Conservation (phyloP, 805 yeast genomes). For the Cyberlindnera lachancei region DNA sequence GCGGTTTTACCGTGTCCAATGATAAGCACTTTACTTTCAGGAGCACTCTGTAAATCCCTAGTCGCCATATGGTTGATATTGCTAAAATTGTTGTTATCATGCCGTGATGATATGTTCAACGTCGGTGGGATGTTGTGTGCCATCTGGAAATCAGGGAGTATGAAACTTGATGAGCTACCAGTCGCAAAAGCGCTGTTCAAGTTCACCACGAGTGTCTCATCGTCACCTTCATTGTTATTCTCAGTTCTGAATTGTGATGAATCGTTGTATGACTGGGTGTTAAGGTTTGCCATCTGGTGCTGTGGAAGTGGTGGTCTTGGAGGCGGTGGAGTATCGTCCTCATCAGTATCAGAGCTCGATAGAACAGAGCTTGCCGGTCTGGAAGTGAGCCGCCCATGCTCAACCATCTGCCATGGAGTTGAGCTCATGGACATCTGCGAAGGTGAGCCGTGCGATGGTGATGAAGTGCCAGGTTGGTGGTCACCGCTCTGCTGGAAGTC, state of each 20-base stretch:
- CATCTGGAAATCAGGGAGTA: conserved; percentile 15
- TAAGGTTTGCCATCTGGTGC: background rate
- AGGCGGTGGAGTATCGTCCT: conserved; percentile 9
- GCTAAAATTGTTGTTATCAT: background rate
- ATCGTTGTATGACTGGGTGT: too few relatives aligned
- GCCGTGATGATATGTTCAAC: too few relatives aligned
- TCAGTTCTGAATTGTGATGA: background rate
- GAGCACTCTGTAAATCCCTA: background rate
- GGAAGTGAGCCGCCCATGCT: conserved; percentile 10
- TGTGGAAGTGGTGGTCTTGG: background rate
- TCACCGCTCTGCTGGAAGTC: too few relatives aligned
- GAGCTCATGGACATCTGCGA: conserved; percentile 12
- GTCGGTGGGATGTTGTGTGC: background rate
- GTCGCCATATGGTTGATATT: too few relatives aligned
- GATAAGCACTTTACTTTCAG: conserved; percentile 14
- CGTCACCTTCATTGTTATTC: conserved; percentile 8
- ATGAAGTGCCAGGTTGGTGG: too few relatives aligned
- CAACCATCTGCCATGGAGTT: conserved; percentile 21
- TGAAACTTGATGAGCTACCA: conserved; percentile 5
- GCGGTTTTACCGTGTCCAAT: conserved; percentile 19
- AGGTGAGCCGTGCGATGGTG: conserved; percentile 1
- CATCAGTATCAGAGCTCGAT: conserved; percentile 22
- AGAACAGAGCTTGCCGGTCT: conserved; percentile 24
- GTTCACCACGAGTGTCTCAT: conserved; percentile 19
- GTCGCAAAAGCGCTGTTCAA: conserved; percentile 10